Percentiles rank a stretch among this genome's conserved stretches.
phyloP scores from a whole-genome alignment of 1,139 yeast genomes.

The Yamadazyma diddensiae region DNA sequence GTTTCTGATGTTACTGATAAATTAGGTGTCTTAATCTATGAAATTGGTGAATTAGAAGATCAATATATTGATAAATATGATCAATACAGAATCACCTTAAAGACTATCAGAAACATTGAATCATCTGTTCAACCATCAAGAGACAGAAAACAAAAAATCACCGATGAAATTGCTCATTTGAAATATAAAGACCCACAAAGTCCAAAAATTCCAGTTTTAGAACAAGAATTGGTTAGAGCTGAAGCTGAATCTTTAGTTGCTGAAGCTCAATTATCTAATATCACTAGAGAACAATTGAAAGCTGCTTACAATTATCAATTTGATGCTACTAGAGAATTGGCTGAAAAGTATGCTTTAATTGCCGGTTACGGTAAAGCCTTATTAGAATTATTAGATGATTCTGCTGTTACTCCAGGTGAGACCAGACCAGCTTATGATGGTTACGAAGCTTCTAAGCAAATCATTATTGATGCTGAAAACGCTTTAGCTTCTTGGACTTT shows the following conservation, averaged over 20 bases:
- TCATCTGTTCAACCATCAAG: slow-evolving; percentile 97
- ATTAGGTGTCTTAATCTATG: slow-evolving; percentile 92
- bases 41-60: slow-evolving; percentile 97
- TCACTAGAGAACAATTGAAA: slow-evolving; percentile 96
- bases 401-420: slow-evolving; percentile 99
- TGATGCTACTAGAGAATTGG: slow-evolving; percentile 93
- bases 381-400: slow-evolving; percentile 90
- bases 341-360: slow-evolving; percentile 93
- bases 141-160: slow-evolving; percentile 95
- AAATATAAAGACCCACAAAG: slow-evolving; percentile 98
- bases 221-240: slow-evolving; percentile 97
- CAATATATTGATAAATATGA: slow-evolving; percentile 97
- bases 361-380: slow-evolving; percentile 99
- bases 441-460: slow-evolving; percentile 96
- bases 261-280: slow-evolving; percentile 96
- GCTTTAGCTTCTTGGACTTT: slow-evolving; percentile 96
- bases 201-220: slow-evolving; percentile 90
- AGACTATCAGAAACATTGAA: slow-evolving; percentile 94
- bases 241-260: slow-evolving; percentile 99
- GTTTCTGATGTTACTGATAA: slow-evolving; percentile 96
- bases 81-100: slow-evolving; percentile 94
- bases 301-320: slow-evolving; percentile 97
- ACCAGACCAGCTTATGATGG: slow-evolving; percentile 98
- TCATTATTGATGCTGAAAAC: slow-evolving; percentile 93
- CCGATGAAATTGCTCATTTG: slow-evolving; percentile 96